Conservation (phyloP, 176 grass and related monocot species). For the Eremochloa ophiuroides region DNA sequence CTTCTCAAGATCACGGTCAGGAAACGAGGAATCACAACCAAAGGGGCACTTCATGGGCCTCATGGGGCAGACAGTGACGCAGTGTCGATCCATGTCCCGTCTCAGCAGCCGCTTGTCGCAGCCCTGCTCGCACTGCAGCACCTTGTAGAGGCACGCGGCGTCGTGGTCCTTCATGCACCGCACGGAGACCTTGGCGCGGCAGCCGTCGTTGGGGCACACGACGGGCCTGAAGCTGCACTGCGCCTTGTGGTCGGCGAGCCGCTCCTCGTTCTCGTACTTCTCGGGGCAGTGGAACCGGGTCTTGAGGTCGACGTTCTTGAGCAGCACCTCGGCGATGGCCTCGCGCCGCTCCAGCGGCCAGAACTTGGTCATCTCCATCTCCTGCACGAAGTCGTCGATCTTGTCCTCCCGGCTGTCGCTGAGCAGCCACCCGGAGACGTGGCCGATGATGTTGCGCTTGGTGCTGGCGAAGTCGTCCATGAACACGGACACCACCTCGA, state of each 20-base stretch:
- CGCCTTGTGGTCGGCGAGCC: constrained; percentile 43
- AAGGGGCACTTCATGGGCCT: constrained; percentile 88
- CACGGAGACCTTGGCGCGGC: constrained; percentile 46
- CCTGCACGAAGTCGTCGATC: constrained; percentile 89
- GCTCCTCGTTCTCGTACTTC: constrained; percentile 57
- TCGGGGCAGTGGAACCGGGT: constrained; percentile 63
- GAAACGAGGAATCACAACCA: constrained; percentile 62
- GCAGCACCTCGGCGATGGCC: constrained; percentile 47
- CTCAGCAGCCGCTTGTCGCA: constrained; percentile 57
- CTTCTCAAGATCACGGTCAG: constrained; percentile 44
- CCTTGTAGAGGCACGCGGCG: constrained; percentile 49
- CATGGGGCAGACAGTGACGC: constrained; percentile 80
- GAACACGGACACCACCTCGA: constrained; percentile 62
- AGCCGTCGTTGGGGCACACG: constrained; percentile 55
- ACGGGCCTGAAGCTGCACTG: constrained; percentile 64
- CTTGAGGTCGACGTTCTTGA: constrained; percentile 83
- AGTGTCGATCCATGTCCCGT: constrained; percentile 85
- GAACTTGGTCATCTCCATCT: constrained; percentile 78
- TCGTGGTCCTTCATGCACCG: constrained; percentile 58
- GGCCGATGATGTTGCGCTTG: constrained; percentile 80
- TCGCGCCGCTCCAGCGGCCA: constrained; percentile 78
- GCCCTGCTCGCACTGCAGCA: constrained; percentile 73
- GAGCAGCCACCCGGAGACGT: constrained; percentile 81
- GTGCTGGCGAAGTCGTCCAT: constrained; percentile 74
- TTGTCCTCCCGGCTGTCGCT: constrained; percentile 84